Percentiles rank a stretch among this genome's conserved stretches.
These are phyloP conservation scores for Cyclotella atomus DNA, from an alignment of 108 stramenopile species.

Conservation along the genomic window DNA sequence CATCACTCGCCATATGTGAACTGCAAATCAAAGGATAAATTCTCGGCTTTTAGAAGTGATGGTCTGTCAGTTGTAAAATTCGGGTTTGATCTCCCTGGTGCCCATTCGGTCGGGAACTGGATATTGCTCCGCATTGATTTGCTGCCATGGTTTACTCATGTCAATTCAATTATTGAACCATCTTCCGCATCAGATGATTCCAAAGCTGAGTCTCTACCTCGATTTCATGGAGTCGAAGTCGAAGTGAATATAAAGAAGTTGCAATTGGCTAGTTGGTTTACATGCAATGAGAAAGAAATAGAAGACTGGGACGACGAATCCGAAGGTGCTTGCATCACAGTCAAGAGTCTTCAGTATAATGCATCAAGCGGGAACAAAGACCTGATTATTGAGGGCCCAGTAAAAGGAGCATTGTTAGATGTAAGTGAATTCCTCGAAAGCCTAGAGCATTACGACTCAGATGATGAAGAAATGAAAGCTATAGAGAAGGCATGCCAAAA, in stretches of 20 bases:
- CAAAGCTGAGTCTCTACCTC: conserved; percentile 30
- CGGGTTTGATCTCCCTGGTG: conserved; percentile 30
- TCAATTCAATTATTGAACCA: conserved; percentile 29
- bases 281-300: conserved; percentile 21
- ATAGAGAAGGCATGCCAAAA: conserved; percentile 19
- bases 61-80: conserved; percentile 36
- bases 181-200: conserved; percentile 10
- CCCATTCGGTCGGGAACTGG: conserved; percentile 41
- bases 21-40: conserved; percentile 32
- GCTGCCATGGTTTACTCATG: conserved; percentile 60
- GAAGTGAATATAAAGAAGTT: conserved; percentile 31
- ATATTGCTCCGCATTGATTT: conserved; percentile 54
- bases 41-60: conserved; percentile 48
- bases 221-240: conserved; percentile 32
- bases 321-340: conserved; percentile 51
- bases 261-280: conserved; percentile 51
- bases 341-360: conserved; percentile 37
- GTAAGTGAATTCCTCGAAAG: conserved; percentile 38
- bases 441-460: background rate
- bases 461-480: conserved; percentile 13
- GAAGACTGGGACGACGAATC: conserved; percentile 18
- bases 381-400: conserved; percentile 41
- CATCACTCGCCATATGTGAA: conserved; percentile 47
- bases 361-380: conserved; percentile 24
- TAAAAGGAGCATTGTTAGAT: conserved; percentile 52